Evolutionary conservation across 495 filamentous ascomycete species (phyloP), one percentile per base, ranked within the genome.

Genomic region (Terfezia claveryi): DNA sequence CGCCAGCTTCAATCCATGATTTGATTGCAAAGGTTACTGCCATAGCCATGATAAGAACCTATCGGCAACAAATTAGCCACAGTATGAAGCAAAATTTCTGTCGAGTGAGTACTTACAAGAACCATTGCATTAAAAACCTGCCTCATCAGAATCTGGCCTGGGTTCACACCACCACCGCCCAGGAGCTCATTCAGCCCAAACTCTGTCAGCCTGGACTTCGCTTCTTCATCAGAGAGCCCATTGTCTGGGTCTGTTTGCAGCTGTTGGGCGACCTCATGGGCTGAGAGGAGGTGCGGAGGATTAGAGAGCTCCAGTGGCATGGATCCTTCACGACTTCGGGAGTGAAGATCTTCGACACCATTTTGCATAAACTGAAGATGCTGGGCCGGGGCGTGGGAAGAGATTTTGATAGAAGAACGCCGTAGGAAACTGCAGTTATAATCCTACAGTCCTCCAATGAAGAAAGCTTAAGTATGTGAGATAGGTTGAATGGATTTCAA

Each of bases 71-170:
- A 20, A 46, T 66, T 20, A 55, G 62, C 37, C 36, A 50, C n/a
- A 36, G 27, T 14, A 70, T 11, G 37, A 17, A 14, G 51, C 14
- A 44, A 46, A 23, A 54, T 27, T 49, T 32, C 27, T 4, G 27
- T 32, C 27, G 8, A 61, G 59, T 52, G 49, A 16, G 12, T 23
- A 64, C 62, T 59, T 60, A 78, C 74, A 58, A 80, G 66, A 59
- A 79, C 77, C 74, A 85, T 79, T 8, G 80, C 80, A 62, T 83
- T 82, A 58, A 81, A 76, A 37, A 81, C 67, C 58, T 81, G 77
- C 8, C 75, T 66, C 54, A 81, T 67, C 8, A 82, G 62, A 61
- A 82, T 82, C 57, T 74, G 75, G 2, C 64, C 69, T 23, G 73
- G 62, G 17, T 75, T 73, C 53, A 83, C 77, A 14, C 78, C 74